These are phyloP conservation scores for Daucus carota DNA, from an alignment of 129 eudicot genomes.

Conservation along the genomic window DNA sequence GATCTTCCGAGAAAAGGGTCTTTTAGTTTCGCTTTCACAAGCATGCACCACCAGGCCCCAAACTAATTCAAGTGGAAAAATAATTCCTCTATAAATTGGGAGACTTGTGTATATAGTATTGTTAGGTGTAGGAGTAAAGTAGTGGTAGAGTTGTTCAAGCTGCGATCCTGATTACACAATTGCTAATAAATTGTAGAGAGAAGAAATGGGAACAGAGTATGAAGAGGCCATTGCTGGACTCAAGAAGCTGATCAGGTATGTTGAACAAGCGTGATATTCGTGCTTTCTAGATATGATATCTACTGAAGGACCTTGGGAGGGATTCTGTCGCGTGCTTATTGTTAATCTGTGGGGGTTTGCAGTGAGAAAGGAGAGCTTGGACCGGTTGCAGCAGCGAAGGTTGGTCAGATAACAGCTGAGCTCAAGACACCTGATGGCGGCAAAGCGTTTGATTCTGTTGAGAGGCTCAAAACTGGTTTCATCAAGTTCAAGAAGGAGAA, in stretches of 20 bases:
- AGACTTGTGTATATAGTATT: neutral
- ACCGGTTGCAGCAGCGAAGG: constrained; percentile 69
- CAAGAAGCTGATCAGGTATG: constrained; percentile 66
- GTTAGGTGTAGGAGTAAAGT: neutral
- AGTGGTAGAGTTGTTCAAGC: neutral
- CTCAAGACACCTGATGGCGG: constrained; percentile 30
- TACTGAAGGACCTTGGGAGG: neutral
- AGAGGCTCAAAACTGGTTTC: constrained; percentile 73
- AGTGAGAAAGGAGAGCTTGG: constrained; percentile 83
- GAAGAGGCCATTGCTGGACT: constrained; percentile 82
- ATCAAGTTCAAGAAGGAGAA: constrained; percentile 75
- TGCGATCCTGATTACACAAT: neutral
- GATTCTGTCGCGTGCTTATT: neutral
- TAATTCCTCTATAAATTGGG: neutral
- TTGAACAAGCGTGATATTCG: neutral
- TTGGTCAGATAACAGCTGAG: constrained; percentile 65
- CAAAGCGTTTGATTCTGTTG: constrained; percentile 48
- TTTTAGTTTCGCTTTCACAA: neutral
- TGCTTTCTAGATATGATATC: neutral
- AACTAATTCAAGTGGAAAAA: neutral
- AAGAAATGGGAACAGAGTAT: constrained; percentile 67
- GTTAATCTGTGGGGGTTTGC: neutral
- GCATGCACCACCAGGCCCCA: neutral
- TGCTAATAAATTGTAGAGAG: constrained; percentile 47
- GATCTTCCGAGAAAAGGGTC: neutral